phyloP scores from a whole-genome alignment of 805 yeast species.

The Tetrapisispora fleetii region DNA sequence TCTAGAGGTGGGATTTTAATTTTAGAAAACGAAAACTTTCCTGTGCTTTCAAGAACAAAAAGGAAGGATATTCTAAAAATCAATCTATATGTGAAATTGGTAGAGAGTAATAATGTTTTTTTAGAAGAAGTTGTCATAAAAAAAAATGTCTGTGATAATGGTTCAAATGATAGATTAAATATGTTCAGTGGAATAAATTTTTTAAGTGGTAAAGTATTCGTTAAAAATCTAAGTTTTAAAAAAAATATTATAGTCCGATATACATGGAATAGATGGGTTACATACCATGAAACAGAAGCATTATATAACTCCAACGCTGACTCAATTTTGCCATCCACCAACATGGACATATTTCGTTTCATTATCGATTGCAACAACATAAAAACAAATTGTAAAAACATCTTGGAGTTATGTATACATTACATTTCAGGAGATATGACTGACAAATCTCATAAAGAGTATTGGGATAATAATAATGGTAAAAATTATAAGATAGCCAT shows the following conservation, averaged over 20 bases:
- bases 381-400: conserved; percentile 8
- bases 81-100: conserved; percentile 23
- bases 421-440: conserved; percentile 16
- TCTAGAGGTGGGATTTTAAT: conserved; percentile 7
- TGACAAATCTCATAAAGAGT: conserved; percentile 15
- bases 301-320: conserved; percentile 25
- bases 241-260: conserved; percentile 65
- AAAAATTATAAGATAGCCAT: conserved; percentile 19
- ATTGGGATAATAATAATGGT: conserved; percentile 27
- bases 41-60: conserved; percentile 21
- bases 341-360: conserved; percentile 26
- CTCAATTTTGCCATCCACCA: conserved; percentile 21
- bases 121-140: conserved; percentile 15
- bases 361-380: conserved; percentile 17
- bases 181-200: conserved; percentile 5
- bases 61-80: conserved; percentile 18
- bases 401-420: conserved; percentile 23
- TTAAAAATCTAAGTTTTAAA: conserved; percentile 58
- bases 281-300: conserved; percentile 33
- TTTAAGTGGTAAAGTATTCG: conserved; percentile 69
- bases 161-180: not conserved
- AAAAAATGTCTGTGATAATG: conserved; percentile 2
- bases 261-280: conserved; percentile 70
- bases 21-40: conserved; percentile 21
- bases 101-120: conserved; percentile 18